phyloP scores from a whole-genome alignment of 2,329 filamentous ascomycete species.

The Aspergillus latus region DNA sequence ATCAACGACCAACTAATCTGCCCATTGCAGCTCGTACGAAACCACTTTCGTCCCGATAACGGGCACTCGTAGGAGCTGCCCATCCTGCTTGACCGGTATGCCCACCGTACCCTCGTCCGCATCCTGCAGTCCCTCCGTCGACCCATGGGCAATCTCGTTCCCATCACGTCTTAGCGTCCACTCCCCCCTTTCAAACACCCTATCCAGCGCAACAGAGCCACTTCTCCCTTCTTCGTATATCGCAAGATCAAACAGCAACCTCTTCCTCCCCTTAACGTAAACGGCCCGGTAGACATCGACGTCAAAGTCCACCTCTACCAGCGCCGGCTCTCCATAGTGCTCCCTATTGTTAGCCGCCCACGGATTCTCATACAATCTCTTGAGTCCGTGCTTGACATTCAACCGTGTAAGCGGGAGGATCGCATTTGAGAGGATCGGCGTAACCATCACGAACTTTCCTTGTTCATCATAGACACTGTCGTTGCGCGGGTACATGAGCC shows the following conservation, averaged over 20 bases:
- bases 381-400: slow-evolving; percentile 1
- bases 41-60: neutral
- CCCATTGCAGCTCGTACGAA: slow-evolving; percentile 4
- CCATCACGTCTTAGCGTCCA: slow-evolving; percentile 5
- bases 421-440: neutral
- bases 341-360: slow-evolving; percentile 1
- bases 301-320: slow-evolving; percentile 1
- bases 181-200: neutral
- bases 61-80: neutral
- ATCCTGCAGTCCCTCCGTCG: neutral
- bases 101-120: neutral
- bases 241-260: slow-evolving; percentile 4
- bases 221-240: neutral
- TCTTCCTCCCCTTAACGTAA: neutral
- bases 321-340: slow-evolving; percentile 5
- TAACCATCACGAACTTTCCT: neutral
- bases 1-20: neutral
- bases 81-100: neutral
- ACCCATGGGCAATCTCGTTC: neutral
- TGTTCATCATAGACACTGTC: neutral
- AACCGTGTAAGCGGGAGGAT: slow-evolving; percentile 1
- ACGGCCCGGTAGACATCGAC: slow-evolving; percentile 8
- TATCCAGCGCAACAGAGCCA: neutral
- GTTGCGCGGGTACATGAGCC: slow-evolving; percentile 1
- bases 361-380: slow-evolving; percentile 3